Evolutionary conservation across 495 filamentous ascomycete species (phyloP).

Genomic region (Astrocystis sublimbata): DNA sequence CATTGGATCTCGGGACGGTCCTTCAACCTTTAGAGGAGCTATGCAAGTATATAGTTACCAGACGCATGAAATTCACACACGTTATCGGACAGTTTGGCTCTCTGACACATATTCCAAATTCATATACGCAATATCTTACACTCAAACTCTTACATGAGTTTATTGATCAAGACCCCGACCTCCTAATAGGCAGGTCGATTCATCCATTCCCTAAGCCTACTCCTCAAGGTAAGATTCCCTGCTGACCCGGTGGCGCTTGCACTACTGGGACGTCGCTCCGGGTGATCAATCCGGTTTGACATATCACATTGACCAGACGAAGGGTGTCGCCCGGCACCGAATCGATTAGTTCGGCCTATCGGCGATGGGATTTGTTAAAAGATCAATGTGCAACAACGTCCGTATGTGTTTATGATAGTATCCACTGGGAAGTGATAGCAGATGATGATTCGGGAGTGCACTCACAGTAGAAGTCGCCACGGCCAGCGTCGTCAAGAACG

Average conservation of each 20-base stretch:
- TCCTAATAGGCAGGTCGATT: conserved; percentile 32
- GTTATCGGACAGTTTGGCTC: too few species aligned
- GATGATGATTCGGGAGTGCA: neutral
- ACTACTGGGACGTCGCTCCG: conserved; percentile 31
- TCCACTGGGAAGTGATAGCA: neutral
- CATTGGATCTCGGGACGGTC: too few species aligned
- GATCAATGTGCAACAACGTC: neutral
- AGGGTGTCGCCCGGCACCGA: conserved; percentile 29
- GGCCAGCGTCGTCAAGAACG: conserved; percentile 33
- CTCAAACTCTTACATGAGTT: neutral
- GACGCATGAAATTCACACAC: too few species aligned
- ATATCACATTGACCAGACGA: conserved; percentile 29
- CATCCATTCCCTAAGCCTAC: conserved; percentile 27
- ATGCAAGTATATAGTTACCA: too few species aligned
- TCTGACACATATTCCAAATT: too few species aligned
- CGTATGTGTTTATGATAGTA: neutral
- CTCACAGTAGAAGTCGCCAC: conserved; percentile 34
- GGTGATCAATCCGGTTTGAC: conserved; percentile 27
- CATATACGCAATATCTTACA: neutral
- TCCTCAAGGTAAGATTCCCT: conserved; percentile 19
- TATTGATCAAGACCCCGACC: neutral
- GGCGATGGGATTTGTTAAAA: neutral
- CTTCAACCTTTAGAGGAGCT: too few species aligned
- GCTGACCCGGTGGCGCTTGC: conserved; percentile 9
- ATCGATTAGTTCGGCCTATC: conserved; percentile 34